These are phyloP conservation scores for Fusarium xylarioides DNA, from an alignment of 2,329 filamentous ascomycete genomes.

Conservation along the genomic window DNA sequence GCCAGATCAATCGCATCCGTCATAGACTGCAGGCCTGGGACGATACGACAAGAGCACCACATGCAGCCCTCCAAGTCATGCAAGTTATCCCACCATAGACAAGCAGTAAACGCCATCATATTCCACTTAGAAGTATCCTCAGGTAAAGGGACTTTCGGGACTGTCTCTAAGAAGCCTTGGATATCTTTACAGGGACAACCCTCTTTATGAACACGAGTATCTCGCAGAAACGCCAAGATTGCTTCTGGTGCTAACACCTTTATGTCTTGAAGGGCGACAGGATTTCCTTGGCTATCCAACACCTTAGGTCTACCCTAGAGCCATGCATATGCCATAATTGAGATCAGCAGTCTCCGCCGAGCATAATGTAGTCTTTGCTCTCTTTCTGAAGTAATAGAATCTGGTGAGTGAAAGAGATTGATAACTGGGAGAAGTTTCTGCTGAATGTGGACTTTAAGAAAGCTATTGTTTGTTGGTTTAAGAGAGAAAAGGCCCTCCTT, in stretches of 20 bases:
- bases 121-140: neutral
- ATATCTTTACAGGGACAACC: neutral
- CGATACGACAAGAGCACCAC: neutral
- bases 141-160: neutral
- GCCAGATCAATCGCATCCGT: neutral
- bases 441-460: neutral
- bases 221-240: neutral
- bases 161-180: neutral
- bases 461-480: neutral
- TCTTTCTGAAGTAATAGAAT: neutral
- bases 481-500: neutral
- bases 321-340: neutral
- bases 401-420: neutral
- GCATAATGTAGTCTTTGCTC: neutral
- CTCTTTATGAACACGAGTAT: neutral
- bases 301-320: neutral
- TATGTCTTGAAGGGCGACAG: neutral
- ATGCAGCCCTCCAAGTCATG: neutral
- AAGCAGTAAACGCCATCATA: neutral
- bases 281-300: neutral
- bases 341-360: neutral
- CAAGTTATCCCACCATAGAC: neutral
- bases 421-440: neutral
- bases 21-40: neutral
- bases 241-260: neutral